These are phyloP conservation scores for Meyerozyma guilliermondii DNA, from an alignment of 1,139 yeast genomes.

Conservation along the genomic window DNA sequence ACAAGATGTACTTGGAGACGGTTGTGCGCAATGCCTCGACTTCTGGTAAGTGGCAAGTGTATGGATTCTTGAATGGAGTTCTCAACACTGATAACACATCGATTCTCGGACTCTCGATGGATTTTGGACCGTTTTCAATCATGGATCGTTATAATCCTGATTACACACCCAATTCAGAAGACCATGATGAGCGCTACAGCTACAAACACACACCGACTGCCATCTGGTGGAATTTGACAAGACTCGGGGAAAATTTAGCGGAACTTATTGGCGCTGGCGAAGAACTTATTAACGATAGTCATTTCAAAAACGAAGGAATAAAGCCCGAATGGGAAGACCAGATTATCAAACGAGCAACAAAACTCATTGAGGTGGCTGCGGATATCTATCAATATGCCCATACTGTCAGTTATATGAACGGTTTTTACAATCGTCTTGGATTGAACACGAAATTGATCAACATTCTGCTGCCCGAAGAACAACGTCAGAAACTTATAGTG, in stretches of 20 bases:
- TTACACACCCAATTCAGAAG: slow-evolving; percentile 90
- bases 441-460: slow-evolving; percentile 36
- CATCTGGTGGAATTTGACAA: slow-evolving; percentile 90
- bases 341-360: slow-evolving; percentile 59
- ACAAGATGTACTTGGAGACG: slow-evolving; percentile 65
- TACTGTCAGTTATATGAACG: slow-evolving; percentile 51
- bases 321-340: slow-evolving; percentile 46
- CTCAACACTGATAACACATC: slow-evolving; percentile 93
- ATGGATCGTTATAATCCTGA: slow-evolving; percentile 78
- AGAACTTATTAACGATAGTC: slow-evolving; percentile 37
- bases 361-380: slow-evolving; percentile 58
- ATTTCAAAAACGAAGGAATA: slow-evolving; percentile 25
- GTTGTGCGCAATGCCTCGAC: slow-evolving; percentile 68
- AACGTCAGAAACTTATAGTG: slow-evolving; percentile 45
- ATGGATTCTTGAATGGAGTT: slow-evolving; percentile 92
- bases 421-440: slow-evolving; percentile 71
- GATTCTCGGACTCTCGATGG: slow-evolving; percentile 78
- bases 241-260: slow-evolving; percentile 80
- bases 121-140: slow-evolving; percentile 92
- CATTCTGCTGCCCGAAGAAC: slow-evolving; percentile 27
- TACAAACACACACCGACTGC: slow-evolving; percentile 79
- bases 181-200: slow-evolving; percentile 64
- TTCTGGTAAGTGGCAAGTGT: slow-evolving; percentile 84
- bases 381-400: slow-evolving; percentile 62
- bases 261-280: slow-evolving; percentile 73